A percentile compares a stretch with the other conserved stretches of the same genome.
Conservation (phyloP, 192 early-diverging fungal genomes). For the Chytriomyces sp. region DNA sequence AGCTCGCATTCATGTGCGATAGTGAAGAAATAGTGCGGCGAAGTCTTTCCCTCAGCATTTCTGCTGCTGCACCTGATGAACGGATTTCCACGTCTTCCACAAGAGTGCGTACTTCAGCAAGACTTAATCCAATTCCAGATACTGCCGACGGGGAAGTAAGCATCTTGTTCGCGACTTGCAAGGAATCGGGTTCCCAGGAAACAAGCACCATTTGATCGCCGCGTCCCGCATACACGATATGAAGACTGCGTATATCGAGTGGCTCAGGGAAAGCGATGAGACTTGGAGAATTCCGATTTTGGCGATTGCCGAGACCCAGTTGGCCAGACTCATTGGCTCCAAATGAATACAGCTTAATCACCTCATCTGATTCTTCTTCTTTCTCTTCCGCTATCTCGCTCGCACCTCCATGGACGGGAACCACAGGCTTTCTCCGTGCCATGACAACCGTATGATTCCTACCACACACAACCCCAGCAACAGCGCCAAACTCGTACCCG, state of each 20-base stretch:
- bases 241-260: neutral
- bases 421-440: neutral
- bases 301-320: constrained; percentile 8
- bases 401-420: too few relatives aligned
- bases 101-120: neutral
- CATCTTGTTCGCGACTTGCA: neutral
- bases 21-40: neutral
- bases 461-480: neutral
- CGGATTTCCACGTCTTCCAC: neutral
- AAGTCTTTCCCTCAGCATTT: neutral
- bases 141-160: neutral
- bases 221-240: neutral
- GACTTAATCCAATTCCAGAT: neutral
- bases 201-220: constrained; percentile 16
- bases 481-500: constrained; percentile 9
- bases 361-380: neutral
- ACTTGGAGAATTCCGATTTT: neutral
- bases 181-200: too few relatives aligned
- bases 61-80: neutral
- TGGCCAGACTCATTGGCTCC: constrained; percentile 19
- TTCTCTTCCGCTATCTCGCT: too few relatives aligned
- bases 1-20: neutral
- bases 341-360: constrained; percentile 21
- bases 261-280: neutral
- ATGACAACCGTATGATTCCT: neutral